Base-by-base conservation (phyloP, 805 yeast species). In the Scheffersomyces lignosus region DNA sequence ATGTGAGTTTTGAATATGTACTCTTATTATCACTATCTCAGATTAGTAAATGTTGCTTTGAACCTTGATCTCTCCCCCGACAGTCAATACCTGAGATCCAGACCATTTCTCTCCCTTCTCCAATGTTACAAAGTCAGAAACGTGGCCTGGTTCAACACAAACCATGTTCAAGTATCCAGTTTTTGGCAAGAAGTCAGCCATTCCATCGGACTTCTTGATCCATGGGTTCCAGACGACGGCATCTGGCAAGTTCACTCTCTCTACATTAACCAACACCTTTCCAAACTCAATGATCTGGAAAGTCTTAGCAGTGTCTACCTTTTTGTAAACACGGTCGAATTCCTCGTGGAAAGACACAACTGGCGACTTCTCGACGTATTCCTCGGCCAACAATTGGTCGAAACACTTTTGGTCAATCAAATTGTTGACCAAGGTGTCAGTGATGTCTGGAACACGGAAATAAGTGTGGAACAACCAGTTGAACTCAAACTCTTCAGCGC, bases 141-240 rank as follows among this genome's bases (percentile, higher is more conserved):
- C 98, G 48, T 81, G 73, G 29, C 99, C 99, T 2, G 96, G 95
- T 63, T 93, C 99, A 39, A 93, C 77, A 65, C 99, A 93, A 40
- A 93, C 78, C 98, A 93, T 91, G 31, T 82, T 71, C 48, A 80
- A 73, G 69, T 72, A 93, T 4, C 96, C 98, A 36, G 64, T 61
- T 58, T 86, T 87, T 34, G 98, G 99, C 50, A 73, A 76, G 54
- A 91, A 93, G 64, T 93, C 99, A 28, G 71, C 81, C 91, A 93
- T 87, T 2, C 83, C 81, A 16, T 66, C 70, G n/a, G 93, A 78
- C 60, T 85, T 87, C 38, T 83, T 75, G 47, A 77, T 70, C 99
- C 98, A 93, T 25, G 99, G 99, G 62, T 93, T 93, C 99, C 99
- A 93, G 37, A 93, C 97, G 33, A 93, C 98, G 4, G 76, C 69